Evolutionary conservation across 345 rosid species (phyloP), one percentile per base, ranked within the genome.

Genomic region (Salix koriyanagi): DNA sequence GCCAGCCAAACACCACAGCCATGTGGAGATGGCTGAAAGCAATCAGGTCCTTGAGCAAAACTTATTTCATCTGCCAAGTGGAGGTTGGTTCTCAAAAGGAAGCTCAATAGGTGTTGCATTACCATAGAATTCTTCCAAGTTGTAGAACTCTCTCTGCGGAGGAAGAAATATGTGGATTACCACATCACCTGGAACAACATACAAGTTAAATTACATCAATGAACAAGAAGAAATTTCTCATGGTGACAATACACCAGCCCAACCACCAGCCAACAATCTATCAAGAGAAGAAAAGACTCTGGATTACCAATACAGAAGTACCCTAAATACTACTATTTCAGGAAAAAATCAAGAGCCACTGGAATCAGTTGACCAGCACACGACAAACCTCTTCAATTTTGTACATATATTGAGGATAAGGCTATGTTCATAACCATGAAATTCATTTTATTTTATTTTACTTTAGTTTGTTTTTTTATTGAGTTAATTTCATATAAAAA

Each of bases 141-240:
- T 96, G 87, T 96, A 93, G 74, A 87, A 91, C 1, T 82, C 86
- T 84, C 98, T 87, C 72, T 96, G 94, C 25, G 77, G 86, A 21
- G 99, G 98, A 83, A 96, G 93, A 82, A 96, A 96, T 75, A 96
- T 89, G 84, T 93, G 98, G 74, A 96, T 72, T 73, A 96, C 97
- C 14, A 93, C 98, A 78, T 96, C 99, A 70, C 98, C 99, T 96
- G 90, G 68, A 78, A 76, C 74, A 58, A 4, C 15, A 58, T 58
- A 1, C 64, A 58, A 4, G 28, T 23, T 4, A n/a, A 58, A 58
- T 10, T 23, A 11, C 28, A n/a, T 41, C 13, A 67, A 41, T 73
- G 28, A 19, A 32, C 30, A 71, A 19, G 10, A 36, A n/a, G 13
- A 67, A 39, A 67, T 36, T 39, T 39, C 25, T 67, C 48, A 39